These are phyloP conservation scores for Escovopsis sp. DNA, from an alignment of 2,329 filamentous ascomycete species.

Conservation along the genomic window DNA sequence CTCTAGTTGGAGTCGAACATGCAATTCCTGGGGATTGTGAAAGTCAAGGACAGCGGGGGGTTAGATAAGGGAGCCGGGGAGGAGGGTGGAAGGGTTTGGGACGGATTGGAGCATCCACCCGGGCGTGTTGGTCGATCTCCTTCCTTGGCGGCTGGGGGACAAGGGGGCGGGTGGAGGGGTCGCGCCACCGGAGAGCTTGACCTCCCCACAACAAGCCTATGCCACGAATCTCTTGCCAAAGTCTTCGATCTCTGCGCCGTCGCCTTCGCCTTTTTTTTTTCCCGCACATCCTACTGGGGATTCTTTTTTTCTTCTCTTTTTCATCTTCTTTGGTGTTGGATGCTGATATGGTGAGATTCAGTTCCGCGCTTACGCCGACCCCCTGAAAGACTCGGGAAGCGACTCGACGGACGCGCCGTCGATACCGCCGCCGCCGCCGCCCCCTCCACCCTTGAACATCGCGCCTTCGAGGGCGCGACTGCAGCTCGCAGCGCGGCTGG, in stretches of 20 bases:
- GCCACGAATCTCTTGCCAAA: background rate
- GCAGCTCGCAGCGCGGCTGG: conserved; percentile 78
- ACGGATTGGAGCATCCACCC: background rate
- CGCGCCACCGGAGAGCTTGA: background rate
- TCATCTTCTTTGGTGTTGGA: background rate
- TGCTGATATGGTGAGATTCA: conserved; percentile 15
- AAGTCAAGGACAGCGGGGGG: background rate
- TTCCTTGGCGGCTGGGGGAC: background rate
- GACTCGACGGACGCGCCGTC: conserved; percentile 40
- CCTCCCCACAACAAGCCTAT: background rate
- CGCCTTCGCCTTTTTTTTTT: too few relatives aligned
- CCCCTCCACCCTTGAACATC: conserved; percentile 70
- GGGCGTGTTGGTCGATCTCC: too few relatives aligned
- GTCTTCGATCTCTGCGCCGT: too few relatives aligned
- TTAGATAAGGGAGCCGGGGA: background rate
- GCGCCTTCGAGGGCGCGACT: conserved; percentile 74
- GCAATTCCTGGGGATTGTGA: background rate
- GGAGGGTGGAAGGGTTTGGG: background rate
- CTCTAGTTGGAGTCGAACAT: background rate
- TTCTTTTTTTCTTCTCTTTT: conserved; percentile 5
- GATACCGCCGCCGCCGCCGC: conserved; percentile 44
- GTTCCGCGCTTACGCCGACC: conserved; percentile 47
- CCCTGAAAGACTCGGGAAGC: conserved; percentile 30
- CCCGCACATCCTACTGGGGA: conserved; percentile 1
- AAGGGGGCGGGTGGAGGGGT: background rate